A percentile compares a stretch with the other conserved stretches of the same genome.
Evolutionary conservation across 2,329 filamentous ascomycete species (phyloP).

Genomic region (Neonectria ditissima): DNA sequence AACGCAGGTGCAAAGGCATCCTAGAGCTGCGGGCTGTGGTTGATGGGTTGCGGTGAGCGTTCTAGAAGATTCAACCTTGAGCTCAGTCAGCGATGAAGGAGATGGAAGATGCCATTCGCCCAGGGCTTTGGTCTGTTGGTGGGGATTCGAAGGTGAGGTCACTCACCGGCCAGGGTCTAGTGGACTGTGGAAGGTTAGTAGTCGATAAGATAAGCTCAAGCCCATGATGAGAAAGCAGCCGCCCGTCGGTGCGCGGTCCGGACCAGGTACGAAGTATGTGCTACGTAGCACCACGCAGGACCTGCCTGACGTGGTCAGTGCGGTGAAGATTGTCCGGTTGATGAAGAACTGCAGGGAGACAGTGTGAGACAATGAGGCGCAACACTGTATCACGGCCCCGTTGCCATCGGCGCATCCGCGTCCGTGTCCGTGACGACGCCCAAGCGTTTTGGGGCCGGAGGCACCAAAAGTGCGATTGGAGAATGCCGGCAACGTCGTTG

Average conservation of each 20-base stretch:
- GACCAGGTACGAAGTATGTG: neutral
- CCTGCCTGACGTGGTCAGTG: conserved; percentile 16
- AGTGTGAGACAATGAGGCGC: conserved; percentile 16
- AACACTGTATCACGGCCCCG: conserved; percentile 21
- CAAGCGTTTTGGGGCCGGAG: neutral
- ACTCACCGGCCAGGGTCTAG: conserved; percentile 22
- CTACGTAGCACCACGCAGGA: neutral
- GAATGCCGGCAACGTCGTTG: conserved; percentile 8
- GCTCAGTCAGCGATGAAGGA: conserved; percentile 41
- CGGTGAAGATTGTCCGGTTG: conserved; percentile 2
- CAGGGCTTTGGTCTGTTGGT: conserved; percentile 36
- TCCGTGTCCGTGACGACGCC: conserved; percentile 1
- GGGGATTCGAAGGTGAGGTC: conserved; percentile 41
- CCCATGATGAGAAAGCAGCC: conserved; percentile 1
- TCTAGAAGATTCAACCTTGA: conserved; percentile 46
- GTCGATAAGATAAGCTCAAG: conserved; percentile 27
- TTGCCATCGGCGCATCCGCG: conserved; percentile 15
- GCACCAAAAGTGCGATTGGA: conserved; percentile 2
- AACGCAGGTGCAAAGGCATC: conserved; percentile 32
- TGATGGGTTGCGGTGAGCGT: conserved; percentile 26
- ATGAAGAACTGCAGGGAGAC: conserved; percentile 18
- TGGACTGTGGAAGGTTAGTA: no score
- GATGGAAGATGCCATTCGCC: conserved; percentile 36
- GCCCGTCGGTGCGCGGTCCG: no score
- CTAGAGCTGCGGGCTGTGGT: conserved; percentile 15